Percentiles rank a stretch among this genome's conserved stretches.
Evolutionary conservation across 2,329 filamentous ascomycete species (phyloP).

Genomic region (Neonectria punicea): DNA sequence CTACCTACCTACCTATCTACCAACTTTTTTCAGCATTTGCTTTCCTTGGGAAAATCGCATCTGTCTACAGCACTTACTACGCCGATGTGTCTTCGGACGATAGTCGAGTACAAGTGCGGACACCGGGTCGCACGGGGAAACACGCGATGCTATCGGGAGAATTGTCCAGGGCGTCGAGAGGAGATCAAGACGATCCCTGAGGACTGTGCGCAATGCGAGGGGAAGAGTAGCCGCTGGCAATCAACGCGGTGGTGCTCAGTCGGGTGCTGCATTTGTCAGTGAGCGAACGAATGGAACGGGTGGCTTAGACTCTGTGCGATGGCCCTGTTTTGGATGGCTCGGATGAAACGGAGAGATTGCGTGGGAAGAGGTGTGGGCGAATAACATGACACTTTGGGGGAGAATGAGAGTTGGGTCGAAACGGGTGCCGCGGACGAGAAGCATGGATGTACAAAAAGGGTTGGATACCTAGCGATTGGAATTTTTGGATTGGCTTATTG

Average conservation of each 20-base stretch:
- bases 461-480: neutral
- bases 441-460: constrained; percentile 23
- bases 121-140: constrained; percentile 50
- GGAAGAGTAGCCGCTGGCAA: constrained; percentile 37
- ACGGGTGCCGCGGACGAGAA: neutral
- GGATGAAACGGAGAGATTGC: constrained; percentile 16
- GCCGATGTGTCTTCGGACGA: constrained; percentile 48
- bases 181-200: constrained; percentile 46
- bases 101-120: constrained; percentile 51
- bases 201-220: constrained; percentile 50
- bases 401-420: neutral
- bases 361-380: constrained; percentile 3
- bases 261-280: constrained; percentile 47
- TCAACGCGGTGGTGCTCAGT: constrained; percentile 52
- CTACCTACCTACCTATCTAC: neutral
- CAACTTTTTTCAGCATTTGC: neutral
- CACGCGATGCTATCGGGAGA: constrained; percentile 48
- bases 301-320: neutral
- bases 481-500: neutral
- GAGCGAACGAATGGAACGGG: neutral
- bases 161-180: constrained; percentile 46
- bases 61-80: neutral
- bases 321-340: neutral
- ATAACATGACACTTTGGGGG: constrained; percentile 5
- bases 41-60: neutral